phyloP scores from a whole-genome alignment of 495 filamentous ascomycete genomes.

The Endocarpon pusillum region DNA sequence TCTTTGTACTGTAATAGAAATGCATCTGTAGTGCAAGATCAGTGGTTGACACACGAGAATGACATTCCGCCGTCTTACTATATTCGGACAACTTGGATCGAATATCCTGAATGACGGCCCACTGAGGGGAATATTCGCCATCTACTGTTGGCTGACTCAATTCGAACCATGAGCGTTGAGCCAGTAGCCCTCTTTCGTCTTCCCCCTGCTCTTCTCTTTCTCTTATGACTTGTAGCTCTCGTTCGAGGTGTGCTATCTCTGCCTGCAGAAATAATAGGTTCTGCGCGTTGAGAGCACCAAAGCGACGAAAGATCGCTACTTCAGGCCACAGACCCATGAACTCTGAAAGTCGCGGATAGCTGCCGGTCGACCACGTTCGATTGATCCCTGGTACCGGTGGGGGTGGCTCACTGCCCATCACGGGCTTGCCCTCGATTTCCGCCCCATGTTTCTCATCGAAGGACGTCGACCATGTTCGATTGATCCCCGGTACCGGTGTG shows the following conservation, averaged over 20 bases:
- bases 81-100: background rate
- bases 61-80: too few species aligned
- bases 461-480: too few species aligned
- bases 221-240: conserved; percentile 10
- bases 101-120: background rate
- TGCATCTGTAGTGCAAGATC: too few species aligned
- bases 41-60: too few species aligned
- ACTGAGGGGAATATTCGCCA: background rate
- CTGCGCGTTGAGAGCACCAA: conserved; percentile 15
- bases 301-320: conserved; percentile 16
- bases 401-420: too few species aligned
- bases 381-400: too few species aligned
- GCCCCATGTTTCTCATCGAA: too few species aligned
- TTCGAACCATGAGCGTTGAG: background rate
- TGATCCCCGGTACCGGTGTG: too few species aligned
- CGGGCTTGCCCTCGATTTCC: too few species aligned
- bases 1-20: background rate
- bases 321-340: conserved; percentile 2
- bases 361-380: background rate
- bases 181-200: background rate
- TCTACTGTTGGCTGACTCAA: background rate
- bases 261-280: conserved; percentile 22
- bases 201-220: conserved; percentile 5
- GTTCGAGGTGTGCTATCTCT: conserved; percentile 15
- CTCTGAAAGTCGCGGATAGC: background rate